Evolutionary conservation across 306 rosid genomes (phyloP), one percentile per base, ranked within the genome.

Genomic region (Castanea crenata): DNA sequence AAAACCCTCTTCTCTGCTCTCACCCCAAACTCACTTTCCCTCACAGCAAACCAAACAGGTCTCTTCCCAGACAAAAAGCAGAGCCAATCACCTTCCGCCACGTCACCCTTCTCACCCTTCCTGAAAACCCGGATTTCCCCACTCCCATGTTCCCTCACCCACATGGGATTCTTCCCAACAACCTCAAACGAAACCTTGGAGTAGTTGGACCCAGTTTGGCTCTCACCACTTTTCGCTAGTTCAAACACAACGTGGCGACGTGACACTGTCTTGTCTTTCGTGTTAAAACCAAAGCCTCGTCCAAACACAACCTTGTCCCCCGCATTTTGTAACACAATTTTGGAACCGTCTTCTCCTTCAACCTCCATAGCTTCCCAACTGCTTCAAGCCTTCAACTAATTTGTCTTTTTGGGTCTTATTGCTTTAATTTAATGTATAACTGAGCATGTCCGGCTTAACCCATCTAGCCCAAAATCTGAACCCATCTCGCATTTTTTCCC

Each of bases 141-240:
- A 21, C 85, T 82, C 2, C 20, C 76, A 21, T 54, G 57, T 35
- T 78, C 79, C 59, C 79, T 73, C 23, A 92, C 89, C 97, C 97
- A 94, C 74, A 94, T 55, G 75, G 97, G 98, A 75, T 94, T 94
- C 75, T 75, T 86, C 73, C 97, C 99, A 4, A 83, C 75, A 23
- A 91, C 97, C 81, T 90, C 83, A 75, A 94, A 94, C 29, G 84
- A 91, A 83, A 89, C 92, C 85, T 74, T 71, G 62, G 85, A 41
- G 73, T 88, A 41, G 84, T 74, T 71, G 65, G 87, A 51, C 55
- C 75, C 86, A 19, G 87, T 34, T 20, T n/a, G 77, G 51, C 55
- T 61, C 5, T 71, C 71, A 6, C 69, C 27, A 51, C 41, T 41
- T 54, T 31, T 20, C 29, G 73, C 32, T 81, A 90, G 84, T 8